These are phyloP conservation scores for Clonostachys rosea DNA, from an alignment of 2,329 filamentous ascomycete species.

Conservation along the genomic window DNA sequence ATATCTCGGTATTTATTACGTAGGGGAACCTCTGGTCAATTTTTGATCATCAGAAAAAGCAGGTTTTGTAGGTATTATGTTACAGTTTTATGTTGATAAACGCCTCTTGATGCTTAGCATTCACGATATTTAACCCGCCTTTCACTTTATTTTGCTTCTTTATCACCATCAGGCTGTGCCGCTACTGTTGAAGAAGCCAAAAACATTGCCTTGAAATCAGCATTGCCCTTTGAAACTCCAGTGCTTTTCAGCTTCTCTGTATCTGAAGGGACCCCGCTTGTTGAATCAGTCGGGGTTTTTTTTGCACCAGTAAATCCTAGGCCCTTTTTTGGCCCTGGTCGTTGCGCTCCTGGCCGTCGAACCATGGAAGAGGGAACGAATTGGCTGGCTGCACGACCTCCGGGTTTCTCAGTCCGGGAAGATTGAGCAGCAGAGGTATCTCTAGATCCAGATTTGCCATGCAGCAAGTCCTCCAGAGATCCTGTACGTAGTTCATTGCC, in stretches of 20 bases:
- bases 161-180: slow-evolving; percentile 4
- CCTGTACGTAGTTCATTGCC: slow-evolving; percentile 51
- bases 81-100: too few species aligned
- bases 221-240: slow-evolving; percentile 43
- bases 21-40: too few species aligned
- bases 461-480: slow-evolving; percentile 47
- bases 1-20: too few species aligned
- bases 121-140: too few species aligned
- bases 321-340: slow-evolving; percentile 30
- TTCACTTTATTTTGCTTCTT: background rate
- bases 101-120: too few species aligned
- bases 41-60: too few species aligned
- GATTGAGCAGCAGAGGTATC: too few species aligned
- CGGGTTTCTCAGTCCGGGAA: too few species aligned
- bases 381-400: slow-evolving; percentile 13
- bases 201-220: slow-evolving; percentile 53
- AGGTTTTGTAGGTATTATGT: too few species aligned
- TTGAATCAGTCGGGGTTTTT: background rate
- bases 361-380: slow-evolving; percentile 38
- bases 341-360: slow-evolving; percentile 35
- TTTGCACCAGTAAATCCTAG: slow-evolving; percentile 28
- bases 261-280: background rate
- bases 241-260: slow-evolving; percentile 9
- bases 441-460: slow-evolving; percentile 13
- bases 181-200: slow-evolving; percentile 13